These are phyloP conservation scores for Dendrobium officinale DNA, from an alignment of 106 monocot genomes.

Conservation along the genomic window DNA sequence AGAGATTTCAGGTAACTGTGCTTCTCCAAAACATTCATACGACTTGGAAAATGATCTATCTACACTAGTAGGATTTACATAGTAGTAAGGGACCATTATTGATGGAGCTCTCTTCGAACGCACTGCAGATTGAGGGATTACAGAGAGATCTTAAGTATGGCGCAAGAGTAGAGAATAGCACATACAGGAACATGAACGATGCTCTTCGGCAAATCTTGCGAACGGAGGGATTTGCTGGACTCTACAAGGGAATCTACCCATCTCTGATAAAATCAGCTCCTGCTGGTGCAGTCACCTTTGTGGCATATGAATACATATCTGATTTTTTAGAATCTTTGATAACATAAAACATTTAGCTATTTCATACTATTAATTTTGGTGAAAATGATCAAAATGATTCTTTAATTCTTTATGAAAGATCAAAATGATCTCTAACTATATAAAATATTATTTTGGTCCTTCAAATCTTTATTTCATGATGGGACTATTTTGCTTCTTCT, in stretches of 20 bases:
- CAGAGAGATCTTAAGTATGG: constrained; percentile 81
- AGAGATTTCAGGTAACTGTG: constrained; percentile 80
- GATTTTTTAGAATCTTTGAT: constrained; percentile 58
- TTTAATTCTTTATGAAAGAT: too few relatives aligned
- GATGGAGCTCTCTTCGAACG: background rate
- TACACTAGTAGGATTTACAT: too few relatives aligned
- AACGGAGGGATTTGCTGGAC: constrained; percentile 60
- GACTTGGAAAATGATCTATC: background rate
- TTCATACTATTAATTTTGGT: background rate
- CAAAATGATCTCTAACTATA: too few relatives aligned
- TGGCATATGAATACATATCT: constrained; percentile 80
- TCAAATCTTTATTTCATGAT: too few relatives aligned
- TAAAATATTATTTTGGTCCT: too few relatives aligned
- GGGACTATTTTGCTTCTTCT: too few relatives aligned
- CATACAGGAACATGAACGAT: constrained; percentile 80
- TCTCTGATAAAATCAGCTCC: constrained; percentile 93
- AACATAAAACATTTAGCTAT: constrained; percentile 16
- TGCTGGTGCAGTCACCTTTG: constrained; percentile 92
- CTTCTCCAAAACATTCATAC: background rate
- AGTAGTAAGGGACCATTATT: background rate
- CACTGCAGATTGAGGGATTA: constrained; percentile 71
- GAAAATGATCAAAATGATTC: too few relatives aligned
- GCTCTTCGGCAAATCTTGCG: constrained; percentile 53
- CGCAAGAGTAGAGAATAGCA: constrained; percentile 39
- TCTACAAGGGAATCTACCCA: constrained; percentile 87